Evolutionary conservation across 805 yeast genomes (phyloP), one percentile per base, ranked within the genome.

Genomic region (Ascoidea tarda): DNA sequence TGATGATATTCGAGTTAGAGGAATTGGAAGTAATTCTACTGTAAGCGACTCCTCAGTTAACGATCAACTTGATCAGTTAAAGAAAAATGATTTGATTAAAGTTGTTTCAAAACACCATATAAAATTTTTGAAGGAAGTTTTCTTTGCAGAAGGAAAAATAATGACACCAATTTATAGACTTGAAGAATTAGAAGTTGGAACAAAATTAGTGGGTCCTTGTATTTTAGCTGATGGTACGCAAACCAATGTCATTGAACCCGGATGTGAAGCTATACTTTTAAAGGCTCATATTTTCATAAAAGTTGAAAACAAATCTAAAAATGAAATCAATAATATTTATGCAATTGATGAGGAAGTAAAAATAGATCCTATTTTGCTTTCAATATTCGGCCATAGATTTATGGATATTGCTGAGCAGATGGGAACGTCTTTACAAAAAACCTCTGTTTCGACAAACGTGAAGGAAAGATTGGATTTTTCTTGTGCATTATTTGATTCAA

Each of bases 321-420:
- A 50, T 14, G 63, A 66, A 33, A 57, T 67, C 12, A 56, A 54
- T 6, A 58, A 59, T 16, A 65, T 49, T 16, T 49, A 42, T n/a
- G 49, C 47, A 14, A 50, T 8, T 8, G 50, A 58, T 16, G 62
- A 62, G 33, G 54, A 66, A 6, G 63, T 69, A 1, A 54, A 59
- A 31, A 67, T 82, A 46, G 90, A 87, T 59, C 93, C 93, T 1
- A 77, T 87, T 42, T 69, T 81, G 57, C 65, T 87, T 46, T 84
- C 95, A 0, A 82, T 87, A 31, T 87, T 87, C 66, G 83, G 87
- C 42, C 89, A 86, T 64, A 71, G 95, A 55, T 87, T 87, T 64
- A 86, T 87, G 91, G 88, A 87, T 57, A 86, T 87, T 64, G 96
- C 96, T 6, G 95, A 87, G 59, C 91, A 84, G 62, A 87, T 87